phyloP scores from a whole-genome alignment of 169 alveolate species.

The Pseudocohnilembus persalinus region DNA sequence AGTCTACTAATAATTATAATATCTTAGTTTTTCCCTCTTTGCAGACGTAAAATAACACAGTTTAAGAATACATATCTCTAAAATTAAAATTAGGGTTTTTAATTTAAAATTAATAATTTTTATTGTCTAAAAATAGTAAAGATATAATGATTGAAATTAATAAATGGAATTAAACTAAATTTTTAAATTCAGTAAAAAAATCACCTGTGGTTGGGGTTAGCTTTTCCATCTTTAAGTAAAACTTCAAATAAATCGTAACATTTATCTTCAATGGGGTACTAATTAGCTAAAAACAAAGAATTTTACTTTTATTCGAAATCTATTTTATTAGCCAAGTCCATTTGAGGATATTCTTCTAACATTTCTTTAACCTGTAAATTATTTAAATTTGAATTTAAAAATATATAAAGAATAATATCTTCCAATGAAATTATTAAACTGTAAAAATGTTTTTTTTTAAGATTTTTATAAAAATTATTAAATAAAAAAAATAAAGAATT shows the following conservation, averaged over 20 bases:
- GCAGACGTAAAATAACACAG: slow-evolving; percentile 9
- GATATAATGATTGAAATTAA: neutral
- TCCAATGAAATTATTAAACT: too few relatives aligned
- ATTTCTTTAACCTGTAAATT: neutral
- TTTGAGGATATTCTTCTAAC: neutral
- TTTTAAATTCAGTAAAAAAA: neutral
- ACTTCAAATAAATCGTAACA: slow-evolving; percentile 1
- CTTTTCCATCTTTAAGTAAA: slow-evolving; percentile 4
- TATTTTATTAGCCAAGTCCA: slow-evolving; percentile 7
- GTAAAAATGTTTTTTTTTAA: too few relatives aligned
- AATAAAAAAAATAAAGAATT: too few relatives aligned
- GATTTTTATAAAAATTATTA: neutral
- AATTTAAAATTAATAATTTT: neutral
- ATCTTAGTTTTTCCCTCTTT: slow-evolving; percentile 16
- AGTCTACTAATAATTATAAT: neutral
- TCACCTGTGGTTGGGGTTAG: neutral
- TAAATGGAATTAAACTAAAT: neutral
- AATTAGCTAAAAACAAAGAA: slow-evolving; percentile 4
- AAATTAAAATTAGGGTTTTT: slow-evolving; percentile 5
- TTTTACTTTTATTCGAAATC: slow-evolving; percentile 4
- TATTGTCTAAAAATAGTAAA: neutral
- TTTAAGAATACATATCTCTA: slow-evolving; percentile 16
- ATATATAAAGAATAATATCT: too few relatives aligned
- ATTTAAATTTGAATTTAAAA: too few relatives aligned
- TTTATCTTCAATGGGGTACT: slow-evolving; percentile 5